Conservation (phyloP, 2,329 filamentous ascomycete species). For the Salinomyces thailandicus region DNA sequence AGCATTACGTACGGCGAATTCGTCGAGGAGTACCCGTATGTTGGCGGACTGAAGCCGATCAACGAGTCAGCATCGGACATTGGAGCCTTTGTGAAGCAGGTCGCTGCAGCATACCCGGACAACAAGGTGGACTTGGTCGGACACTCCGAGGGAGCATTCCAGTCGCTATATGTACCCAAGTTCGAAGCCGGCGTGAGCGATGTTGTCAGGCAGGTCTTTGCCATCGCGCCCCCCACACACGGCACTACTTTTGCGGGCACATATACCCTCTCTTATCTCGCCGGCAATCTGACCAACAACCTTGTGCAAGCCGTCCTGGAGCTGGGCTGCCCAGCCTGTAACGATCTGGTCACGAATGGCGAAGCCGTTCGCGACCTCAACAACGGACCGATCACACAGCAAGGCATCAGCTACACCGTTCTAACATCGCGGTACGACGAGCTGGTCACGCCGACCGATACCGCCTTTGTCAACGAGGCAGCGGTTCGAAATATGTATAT, state of each 20-base stretch:
- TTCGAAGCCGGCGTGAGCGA: conserved; percentile 9
- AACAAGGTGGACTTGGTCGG: conserved; percentile 15
- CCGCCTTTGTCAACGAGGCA: conserved; percentile 14
- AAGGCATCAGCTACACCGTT: conserved; percentile 13
- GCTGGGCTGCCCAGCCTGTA: conserved; percentile 13
- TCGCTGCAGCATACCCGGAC: conserved; percentile 10
- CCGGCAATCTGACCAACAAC: conserved; percentile 10
- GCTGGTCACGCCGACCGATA: conserved; percentile 15
- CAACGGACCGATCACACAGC: conserved; percentile 14
- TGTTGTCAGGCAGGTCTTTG: conserved; percentile 13
- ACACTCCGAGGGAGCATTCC: conserved; percentile 18
- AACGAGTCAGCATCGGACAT: conserved; percentile 11
- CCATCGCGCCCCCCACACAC: conserved; percentile 17
- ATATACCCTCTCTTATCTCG: conserved; percentile 13
- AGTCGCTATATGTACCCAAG: conserved; percentile 15
- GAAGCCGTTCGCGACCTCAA: conserved; percentile 8
- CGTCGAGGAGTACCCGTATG: conserved; percentile 8
- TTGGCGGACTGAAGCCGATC: conserved; percentile 15
- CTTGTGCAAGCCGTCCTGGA: conserved; percentile 8
- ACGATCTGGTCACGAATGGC: conserved; percentile 12
- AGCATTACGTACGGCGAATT: conserved; percentile 17
- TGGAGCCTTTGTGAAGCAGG: conserved; percentile 12
- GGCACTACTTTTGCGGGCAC: conserved; percentile 14
- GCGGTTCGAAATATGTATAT: conserved; percentile 15
- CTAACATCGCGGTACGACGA: conserved; percentile 14